A percentile compares a stretch with the other conserved stretches of the same genome.
Evolutionary conservation across 805 yeast species (phyloP).

Genomic region (Suhomyces xylopsoci): DNA sequence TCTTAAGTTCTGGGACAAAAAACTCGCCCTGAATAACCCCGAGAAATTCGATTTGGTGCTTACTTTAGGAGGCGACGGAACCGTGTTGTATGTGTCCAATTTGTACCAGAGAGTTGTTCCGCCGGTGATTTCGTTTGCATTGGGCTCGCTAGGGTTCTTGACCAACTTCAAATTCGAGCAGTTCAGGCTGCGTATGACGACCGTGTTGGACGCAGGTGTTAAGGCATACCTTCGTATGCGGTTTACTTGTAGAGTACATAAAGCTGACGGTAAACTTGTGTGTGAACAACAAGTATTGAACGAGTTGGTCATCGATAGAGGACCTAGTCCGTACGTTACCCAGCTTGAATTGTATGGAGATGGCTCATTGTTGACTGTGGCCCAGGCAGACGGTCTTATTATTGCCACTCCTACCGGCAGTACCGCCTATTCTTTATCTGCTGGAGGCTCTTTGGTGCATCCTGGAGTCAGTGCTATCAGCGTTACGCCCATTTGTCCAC

Average conservation of each 20-base stretch:
- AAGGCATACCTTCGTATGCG: slow-evolving; percentile 80
- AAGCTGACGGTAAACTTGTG: slow-evolving; percentile 49
- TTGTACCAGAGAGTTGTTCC: slow-evolving; percentile 46
- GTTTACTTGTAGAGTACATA: slow-evolving; percentile 71
- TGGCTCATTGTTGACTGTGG: slow-evolving; percentile 77
- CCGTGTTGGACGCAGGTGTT: slow-evolving; percentile 67
- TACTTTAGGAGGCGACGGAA: slow-evolving; percentile 47
- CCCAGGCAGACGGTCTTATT: slow-evolving; percentile 92
- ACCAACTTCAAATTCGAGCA: slow-evolving; percentile 81
- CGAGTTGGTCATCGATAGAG: slow-evolving; percentile 88
- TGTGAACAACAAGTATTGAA: slow-evolving; percentile 78
- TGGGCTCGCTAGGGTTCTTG: slow-evolving; percentile 44
- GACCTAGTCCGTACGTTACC: slow-evolving; percentile 90
- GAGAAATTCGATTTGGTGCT: slow-evolving; percentile 44
- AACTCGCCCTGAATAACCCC: slow-evolving; percentile 46
- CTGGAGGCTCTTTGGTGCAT: slow-evolving; percentile 93
- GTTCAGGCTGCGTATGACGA: slow-evolving; percentile 55
- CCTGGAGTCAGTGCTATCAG: slow-evolving; percentile 91
- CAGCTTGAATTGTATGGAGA: slow-evolving; percentile 89
- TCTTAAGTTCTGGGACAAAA: slow-evolving; percentile 68
- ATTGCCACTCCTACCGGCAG: slow-evolving; percentile 96
- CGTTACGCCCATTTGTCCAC: slow-evolving; percentile 96
- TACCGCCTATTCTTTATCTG: slow-evolving; percentile 91
- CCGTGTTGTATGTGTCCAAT: slow-evolving; percentile 42
- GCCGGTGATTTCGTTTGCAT: slow-evolving; percentile 43